Evolutionary conservation across 1,284 basidiomycete species (phyloP), one percentile per base, ranked within the genome.

Genomic region (Retiboletus fuscus): DNA sequence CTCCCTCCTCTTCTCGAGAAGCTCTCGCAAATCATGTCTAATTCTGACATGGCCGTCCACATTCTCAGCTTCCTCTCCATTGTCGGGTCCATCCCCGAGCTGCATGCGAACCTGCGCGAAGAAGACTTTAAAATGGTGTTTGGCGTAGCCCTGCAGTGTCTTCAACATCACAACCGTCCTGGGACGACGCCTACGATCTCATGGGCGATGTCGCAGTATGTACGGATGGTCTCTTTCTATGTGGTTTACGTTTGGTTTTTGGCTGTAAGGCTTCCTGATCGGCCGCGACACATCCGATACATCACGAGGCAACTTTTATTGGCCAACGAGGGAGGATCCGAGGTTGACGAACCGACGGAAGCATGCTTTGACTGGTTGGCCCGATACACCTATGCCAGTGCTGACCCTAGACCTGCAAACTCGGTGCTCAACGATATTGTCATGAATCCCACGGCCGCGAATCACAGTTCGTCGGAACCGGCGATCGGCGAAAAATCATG

Each of bases 281-380:
- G 98, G 24, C 91, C 93, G 0, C 89, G 89, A 65, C 93, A 98
- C 80, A 91, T 99, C 53, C 89, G 91, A 44, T 96, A 95, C 83
- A 96, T 99, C 80, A 93, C 94, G 2, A 89, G 94, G 13, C 95
- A 96, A 74, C 88, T 99, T 6, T 86, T 97, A 20, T 87, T 97
- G 58, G 96, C 96, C 18, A 97, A 97, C 82, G 94, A 95, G 72
- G 92, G 90, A 30, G 90, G 91, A 65, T 84, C 86, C 7, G 86
- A 90, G 55, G 86, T 98, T 3, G 96, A 99, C 79, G 96, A 96
- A 75, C 93, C 95, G 61, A 96, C 96, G 0, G 96, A 99, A 82
- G 97, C 99, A 30, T 98, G 96, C 81, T 97, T 99, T 79, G 98
- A 99, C 82, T 99, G 97, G 95, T 88, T 99, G 12, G 95, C 96